phyloP scores from a whole-genome alignment of 345 rosid species.

The Lepidium africanum region DNA sequence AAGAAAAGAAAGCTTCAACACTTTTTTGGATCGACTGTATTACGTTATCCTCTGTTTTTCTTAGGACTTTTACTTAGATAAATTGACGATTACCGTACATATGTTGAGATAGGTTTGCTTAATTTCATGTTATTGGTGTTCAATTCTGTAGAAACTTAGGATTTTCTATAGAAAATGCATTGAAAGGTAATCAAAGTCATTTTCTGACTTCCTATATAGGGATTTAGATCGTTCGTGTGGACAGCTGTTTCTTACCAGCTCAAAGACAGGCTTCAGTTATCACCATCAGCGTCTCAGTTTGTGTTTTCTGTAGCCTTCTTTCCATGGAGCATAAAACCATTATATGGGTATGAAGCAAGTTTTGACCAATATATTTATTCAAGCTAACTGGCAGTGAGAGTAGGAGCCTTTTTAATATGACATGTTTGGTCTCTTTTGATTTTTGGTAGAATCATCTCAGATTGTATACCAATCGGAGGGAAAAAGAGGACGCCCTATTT shows the following conservation, averaged over 20 bases:
- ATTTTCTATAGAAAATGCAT: neutral
- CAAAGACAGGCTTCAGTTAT: constrained; percentile 77
- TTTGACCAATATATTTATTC: neutral
- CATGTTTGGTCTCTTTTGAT: neutral
- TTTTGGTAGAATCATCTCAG: constrained; percentile 68
- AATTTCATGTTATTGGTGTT: neutral
- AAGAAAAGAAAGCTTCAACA: neutral
- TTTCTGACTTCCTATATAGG: constrained; percentile 35
- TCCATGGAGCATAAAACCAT: constrained; percentile 96
- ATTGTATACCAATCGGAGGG: constrained; percentile 83
- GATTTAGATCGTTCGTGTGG: constrained; percentile 97
- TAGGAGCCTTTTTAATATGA: neutral
- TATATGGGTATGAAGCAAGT: constrained; percentile 62
- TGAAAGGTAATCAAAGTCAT: neutral
- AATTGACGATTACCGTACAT: neutral
- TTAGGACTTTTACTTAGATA: neutral
- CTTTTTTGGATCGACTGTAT: neutral
- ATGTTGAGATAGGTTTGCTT: neutral
- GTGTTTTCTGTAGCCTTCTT: constrained; percentile 74
- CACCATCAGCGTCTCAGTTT: constrained; percentile 94
- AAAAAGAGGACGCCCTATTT: constrained; percentile 85
- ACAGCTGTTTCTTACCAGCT: constrained; percentile 96
- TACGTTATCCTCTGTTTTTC: constrained; percentile 6
- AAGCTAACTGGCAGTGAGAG: neutral
- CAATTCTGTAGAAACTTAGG: neutral